Conservation (phyloP, 2,329 filamentous ascomycete genomes). For the Xylaria sp. region DNA sequence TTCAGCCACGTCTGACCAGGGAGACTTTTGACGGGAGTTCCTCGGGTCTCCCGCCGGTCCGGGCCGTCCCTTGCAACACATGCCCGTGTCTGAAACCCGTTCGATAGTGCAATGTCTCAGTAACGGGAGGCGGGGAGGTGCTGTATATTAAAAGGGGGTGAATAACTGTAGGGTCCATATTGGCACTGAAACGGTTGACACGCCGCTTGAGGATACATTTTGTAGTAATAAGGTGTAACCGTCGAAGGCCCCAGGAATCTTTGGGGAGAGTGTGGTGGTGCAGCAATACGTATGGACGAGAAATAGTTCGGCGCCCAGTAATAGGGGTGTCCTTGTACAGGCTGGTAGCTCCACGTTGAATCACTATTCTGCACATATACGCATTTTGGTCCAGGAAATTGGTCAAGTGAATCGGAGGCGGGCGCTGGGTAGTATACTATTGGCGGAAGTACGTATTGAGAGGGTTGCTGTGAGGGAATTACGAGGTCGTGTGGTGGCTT, state of each 20-base stretch:
- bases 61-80: background rate
- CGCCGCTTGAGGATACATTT: no score
- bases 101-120: background rate
- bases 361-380: background rate
- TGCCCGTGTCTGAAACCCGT: background rate
- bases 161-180: no score
- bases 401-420: no score
- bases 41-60: background rate
- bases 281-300: background rate
- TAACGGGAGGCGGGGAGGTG: background rate
- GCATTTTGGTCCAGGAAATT: background rate
- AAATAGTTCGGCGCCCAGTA: background rate
- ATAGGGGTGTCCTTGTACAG: background rate
- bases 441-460: background rate
- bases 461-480: constrained; percentile 1
- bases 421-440: background rate
- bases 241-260: background rate
- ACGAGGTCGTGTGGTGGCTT: constrained; percentile 22
- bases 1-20: background rate
- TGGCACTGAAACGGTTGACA: background rate
- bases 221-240: background rate
- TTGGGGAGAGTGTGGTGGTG: background rate
- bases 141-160: no score
- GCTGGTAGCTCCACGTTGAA: background rate
- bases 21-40: background rate